Base-by-base conservation (phyloP, 257 asterid genomes). In the Datura wrightii region DNA sequence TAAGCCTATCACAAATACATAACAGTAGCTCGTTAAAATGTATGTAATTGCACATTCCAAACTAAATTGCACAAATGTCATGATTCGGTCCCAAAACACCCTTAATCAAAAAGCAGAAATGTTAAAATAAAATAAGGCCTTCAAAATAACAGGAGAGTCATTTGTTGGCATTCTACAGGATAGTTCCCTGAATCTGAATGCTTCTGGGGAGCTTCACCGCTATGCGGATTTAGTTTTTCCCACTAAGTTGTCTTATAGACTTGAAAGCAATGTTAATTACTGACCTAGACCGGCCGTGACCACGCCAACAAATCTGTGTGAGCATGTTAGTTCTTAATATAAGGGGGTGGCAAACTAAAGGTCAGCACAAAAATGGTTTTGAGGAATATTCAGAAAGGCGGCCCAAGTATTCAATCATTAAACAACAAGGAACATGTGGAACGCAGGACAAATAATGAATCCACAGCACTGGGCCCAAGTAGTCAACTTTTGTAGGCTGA, bases 1-100 rank as follows among this genome's bases (percentile, higher is more conserved):
- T 97, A 97, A 60, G 97, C 98, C 99, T 96, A 93, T 44, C 79
- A 84, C 50, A 62, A 84, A 84, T 8, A 8, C 80, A 37, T 84
- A 37, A 79, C 34, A 53, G 36, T 46, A 82, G 85, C 86, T 80
- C 34, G 55, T 79, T 24, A 62, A 18, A 48, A 48, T 63, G 31
- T 8, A 48, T 82, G 56, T 19, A 4, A 31, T 50, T 46, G 13
- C 37, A 82, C 60, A 37, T 65, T 16, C 85, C 14, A 16, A 10
- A 34, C 18, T 42, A 54, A 82, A 63, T 42, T 82, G 60, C 42
- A 58, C 59, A 7, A 31, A 39, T 80, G 58, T 18, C 53, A 48
- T 81, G 58, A 44, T 63, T 50, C 31, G 31, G 31, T 24, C 31
- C 31, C 31, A 24, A 24, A 24, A 24, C 31, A 24, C 31, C 31